Evolutionary conservation across 768 basidiomycete species (phyloP), one percentile per base, ranked within the genome.

Genomic region (Holtermanniella nyarrowii): DNA sequence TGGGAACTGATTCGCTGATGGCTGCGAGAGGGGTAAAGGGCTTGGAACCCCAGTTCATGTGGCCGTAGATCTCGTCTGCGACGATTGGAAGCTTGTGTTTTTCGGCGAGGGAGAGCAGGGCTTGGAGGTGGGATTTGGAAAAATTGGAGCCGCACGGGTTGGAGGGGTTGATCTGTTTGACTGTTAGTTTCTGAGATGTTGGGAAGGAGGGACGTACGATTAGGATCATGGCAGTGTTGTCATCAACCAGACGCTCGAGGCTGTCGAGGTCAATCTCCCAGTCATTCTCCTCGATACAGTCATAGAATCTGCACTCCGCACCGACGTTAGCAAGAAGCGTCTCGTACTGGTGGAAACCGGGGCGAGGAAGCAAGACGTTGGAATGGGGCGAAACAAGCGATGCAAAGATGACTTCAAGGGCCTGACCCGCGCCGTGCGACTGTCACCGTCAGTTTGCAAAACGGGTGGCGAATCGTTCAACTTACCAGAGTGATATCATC

Each of bases 141-240:
- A 65, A 72, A 62, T 72, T 74, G 48, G 62, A 66, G 2, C 73
- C 73, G 52, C 65, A 68, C 7, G 73, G 73, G 58, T 72, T 74
- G 26, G 62, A 64, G 1, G 73, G 73, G 61, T 70, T 73, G 47
- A 56, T 69, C 68, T 69, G 46, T 12, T 16, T 20, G 16, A 44
- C 1, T n/a, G 45, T 44, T 41, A 56, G 52, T 44, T 41, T 37
- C 16, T n/a, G 16, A 26, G 13, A 21, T n/a, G 52, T 18, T n/a
- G 4, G 18, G 42, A 44, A 22, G 37, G 16, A 13, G 14, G 23
- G 27, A 61, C 70, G 61, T 48, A 69, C 70, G 4, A 73, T 51
- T 21, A 73, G 44, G 46, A 70, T 59, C 10, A 65, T 68, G 12
- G 63, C 58, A 0, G 73, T 74, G 44, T 69, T 59, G 24, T 68